These are phyloP conservation scores for Drechslera avenae DNA, from an alignment of 2,329 filamentous ascomycete genomes.

Conservation along the genomic window DNA sequence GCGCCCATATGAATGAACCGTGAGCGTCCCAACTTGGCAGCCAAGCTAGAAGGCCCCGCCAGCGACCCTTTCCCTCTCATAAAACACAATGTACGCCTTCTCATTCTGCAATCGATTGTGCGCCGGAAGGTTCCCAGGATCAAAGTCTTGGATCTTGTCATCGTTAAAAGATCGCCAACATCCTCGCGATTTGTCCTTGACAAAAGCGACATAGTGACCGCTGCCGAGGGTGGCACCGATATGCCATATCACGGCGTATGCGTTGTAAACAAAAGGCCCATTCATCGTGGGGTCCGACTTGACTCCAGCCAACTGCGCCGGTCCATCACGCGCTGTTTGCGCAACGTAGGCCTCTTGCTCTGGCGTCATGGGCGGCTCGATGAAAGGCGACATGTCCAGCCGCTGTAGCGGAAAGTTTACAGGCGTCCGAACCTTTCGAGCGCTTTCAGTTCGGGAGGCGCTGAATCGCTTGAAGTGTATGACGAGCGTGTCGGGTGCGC, in stretches of 20 bases:
- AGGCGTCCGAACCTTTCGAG: constrained; percentile 71
- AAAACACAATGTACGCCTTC: constrained; percentile 70
- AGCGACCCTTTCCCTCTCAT: constrained; percentile 53
- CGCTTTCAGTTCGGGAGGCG: constrained; percentile 60
- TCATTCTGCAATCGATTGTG: constrained; percentile 64
- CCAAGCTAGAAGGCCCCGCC: constrained; percentile 32
- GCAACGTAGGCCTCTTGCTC: constrained; percentile 48
- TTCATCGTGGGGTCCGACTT: constrained; percentile 52
- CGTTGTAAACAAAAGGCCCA: constrained; percentile 75
- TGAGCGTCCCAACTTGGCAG: too few relatives aligned
- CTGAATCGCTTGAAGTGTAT: constrained; percentile 76
- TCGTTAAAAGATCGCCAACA: constrained; percentile 69
- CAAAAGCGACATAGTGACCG: constrained; percentile 80
- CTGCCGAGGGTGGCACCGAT: constrained; percentile 68
- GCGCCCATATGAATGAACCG: background rate
- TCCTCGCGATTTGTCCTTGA: constrained; percentile 55
- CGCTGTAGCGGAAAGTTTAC: constrained; percentile 78
- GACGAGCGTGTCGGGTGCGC: constrained; percentile 78
- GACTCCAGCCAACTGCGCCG: constrained; percentile 36
- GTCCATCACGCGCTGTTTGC: constrained; percentile 31
- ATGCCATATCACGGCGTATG: constrained; percentile 84
- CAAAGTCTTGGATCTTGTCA: constrained; percentile 58
- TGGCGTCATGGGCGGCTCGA: constrained; percentile 55
- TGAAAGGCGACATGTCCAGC: constrained; percentile 66
- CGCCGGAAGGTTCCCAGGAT: constrained; percentile 56